Evolutionary conservation across 2,329 filamentous ascomycete genomes (phyloP).

Genomic region (Fusarium avenaceum): DNA sequence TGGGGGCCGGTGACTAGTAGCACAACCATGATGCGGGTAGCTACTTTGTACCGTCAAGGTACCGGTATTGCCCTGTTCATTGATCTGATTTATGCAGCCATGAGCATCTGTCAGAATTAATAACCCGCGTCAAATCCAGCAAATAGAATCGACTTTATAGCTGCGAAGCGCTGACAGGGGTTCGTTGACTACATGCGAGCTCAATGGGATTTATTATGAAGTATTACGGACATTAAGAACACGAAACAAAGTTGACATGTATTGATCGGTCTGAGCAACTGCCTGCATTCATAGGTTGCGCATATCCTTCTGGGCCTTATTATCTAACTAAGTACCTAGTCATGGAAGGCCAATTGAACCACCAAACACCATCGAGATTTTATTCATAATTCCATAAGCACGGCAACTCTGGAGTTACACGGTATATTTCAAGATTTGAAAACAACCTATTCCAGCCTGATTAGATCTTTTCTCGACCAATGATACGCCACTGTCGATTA

Average conservation of each 20-base stretch:
- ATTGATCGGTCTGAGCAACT: not conserved
- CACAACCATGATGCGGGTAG: not conserved
- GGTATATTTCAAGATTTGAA: not conserved
- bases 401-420: not conserved
- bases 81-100: constrained; percentile 11
- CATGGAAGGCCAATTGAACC: not conserved
- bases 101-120: not conserved
- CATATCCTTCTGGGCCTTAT: not conserved
- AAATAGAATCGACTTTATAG: not conserved
- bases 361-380: not conserved
- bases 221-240: no score
- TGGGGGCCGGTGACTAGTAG: not conserved
- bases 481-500: not conserved
- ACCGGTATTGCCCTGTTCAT: not conserved
- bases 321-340: no score
- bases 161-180: constrained; percentile 9
- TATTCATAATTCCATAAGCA: no score
- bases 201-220: not conserved
- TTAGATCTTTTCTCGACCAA: not conserved
- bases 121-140: not conserved
- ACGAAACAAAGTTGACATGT: not conserved
- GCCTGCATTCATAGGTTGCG: not conserved
- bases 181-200: constrained; percentile 17
- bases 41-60: constrained; percentile 15
- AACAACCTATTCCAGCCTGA: no score